phyloP scores from a whole-genome alignment of 129 eudicot species.

The Erigeron canadensis region DNA sequence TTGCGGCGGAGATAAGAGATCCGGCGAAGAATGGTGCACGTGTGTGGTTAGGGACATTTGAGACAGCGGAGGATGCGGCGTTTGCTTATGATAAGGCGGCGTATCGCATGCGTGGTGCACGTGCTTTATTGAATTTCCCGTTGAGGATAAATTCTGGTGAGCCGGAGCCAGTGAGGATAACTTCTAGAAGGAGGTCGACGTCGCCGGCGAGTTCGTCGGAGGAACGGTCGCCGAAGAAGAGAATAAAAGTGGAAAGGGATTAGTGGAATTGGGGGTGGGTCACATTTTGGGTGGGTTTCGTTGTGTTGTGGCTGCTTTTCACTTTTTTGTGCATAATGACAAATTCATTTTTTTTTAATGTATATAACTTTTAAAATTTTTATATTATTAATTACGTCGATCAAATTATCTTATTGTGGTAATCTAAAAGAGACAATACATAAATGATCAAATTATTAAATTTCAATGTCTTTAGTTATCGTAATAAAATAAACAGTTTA shows the following conservation, averaged over 20 bases:
- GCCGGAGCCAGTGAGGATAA: conserved; percentile 73
- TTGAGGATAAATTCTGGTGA: conserved; percentile 72
- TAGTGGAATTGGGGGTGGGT: neutral
- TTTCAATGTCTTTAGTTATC: too few relatives aligned
- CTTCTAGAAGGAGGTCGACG: conserved; percentile 43
- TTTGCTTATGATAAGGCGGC: conserved; percentile 78
- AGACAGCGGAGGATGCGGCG: conserved; percentile 88
- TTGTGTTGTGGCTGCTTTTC: too few relatives aligned
- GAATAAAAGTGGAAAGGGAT: conserved; percentile 32
- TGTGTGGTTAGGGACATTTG: conserved; percentile 84
- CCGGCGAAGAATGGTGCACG: conserved; percentile 89
- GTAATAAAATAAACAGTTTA: too few relatives aligned
- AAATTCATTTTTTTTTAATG: too few relatives aligned
- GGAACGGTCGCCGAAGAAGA: conserved; percentile 41
- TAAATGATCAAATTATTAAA: too few relatives aligned
- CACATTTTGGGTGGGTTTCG: too few relatives aligned
- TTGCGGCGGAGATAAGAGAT: conserved; percentile 85
- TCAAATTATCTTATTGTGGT: too few relatives aligned
- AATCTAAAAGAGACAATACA: too few relatives aligned
- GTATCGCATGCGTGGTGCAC: conserved; percentile 74
- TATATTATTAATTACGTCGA: too few relatives aligned
- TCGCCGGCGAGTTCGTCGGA: conserved; percentile 41
- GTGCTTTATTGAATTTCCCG: conserved; percentile 80
- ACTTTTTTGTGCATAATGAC: too few relatives aligned
- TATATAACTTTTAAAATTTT: too few relatives aligned